Percentiles rank a stretch among this genome's conserved stretches.
phyloP scores from a whole-genome alignment of 371 early-diverging fungal genomes.

The Zychaea mexicana region DNA sequence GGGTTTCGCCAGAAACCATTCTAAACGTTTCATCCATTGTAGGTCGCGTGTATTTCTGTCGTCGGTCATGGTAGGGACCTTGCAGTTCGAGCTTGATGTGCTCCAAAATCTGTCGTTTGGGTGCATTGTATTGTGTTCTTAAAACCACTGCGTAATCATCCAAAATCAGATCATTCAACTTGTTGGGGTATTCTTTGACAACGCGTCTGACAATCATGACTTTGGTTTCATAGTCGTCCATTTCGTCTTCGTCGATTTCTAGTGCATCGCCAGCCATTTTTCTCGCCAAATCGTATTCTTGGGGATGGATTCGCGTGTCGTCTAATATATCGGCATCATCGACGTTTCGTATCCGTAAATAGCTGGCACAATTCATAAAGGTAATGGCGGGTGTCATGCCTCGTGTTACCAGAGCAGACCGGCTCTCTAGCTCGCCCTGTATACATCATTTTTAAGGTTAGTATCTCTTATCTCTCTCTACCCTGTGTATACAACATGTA shows the following conservation, averaged over 20 bases:
- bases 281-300: slow-evolving; percentile 93
- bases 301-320: slow-evolving; percentile 94
- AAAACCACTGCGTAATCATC: slow-evolving; percentile 92
- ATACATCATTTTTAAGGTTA: background rate
- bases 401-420: slow-evolving; percentile 75
- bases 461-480: background rate
- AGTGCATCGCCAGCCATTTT: slow-evolving; percentile 98
- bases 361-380: slow-evolving; percentile 94
- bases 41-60: slow-evolving; percentile 65
- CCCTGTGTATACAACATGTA: background rate
- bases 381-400: slow-evolving; percentile 71
- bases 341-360: slow-evolving; percentile 76
- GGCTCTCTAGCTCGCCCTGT: slow-evolving; percentile 55
- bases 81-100: slow-evolving; percentile 89
- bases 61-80: slow-evolving; percentile 80
- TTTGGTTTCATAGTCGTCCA: slow-evolving; percentile 69
- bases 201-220: slow-evolving; percentile 71
- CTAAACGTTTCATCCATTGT: slow-evolving; percentile 71
- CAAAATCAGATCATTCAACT: slow-evolving; percentile 84
- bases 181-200: slow-evolving; percentile 77
- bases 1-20: slow-evolving; percentile 89
- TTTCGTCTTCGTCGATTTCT: slow-evolving; percentile 87
- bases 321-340: slow-evolving; percentile 82
- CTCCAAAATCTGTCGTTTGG: slow-evolving; percentile 79
- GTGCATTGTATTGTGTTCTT: slow-evolving; percentile 68